Evolutionary conservation across 495 filamentous ascomycete genomes (phyloP).

Genomic region (Tetracladium setigerum): DNA sequence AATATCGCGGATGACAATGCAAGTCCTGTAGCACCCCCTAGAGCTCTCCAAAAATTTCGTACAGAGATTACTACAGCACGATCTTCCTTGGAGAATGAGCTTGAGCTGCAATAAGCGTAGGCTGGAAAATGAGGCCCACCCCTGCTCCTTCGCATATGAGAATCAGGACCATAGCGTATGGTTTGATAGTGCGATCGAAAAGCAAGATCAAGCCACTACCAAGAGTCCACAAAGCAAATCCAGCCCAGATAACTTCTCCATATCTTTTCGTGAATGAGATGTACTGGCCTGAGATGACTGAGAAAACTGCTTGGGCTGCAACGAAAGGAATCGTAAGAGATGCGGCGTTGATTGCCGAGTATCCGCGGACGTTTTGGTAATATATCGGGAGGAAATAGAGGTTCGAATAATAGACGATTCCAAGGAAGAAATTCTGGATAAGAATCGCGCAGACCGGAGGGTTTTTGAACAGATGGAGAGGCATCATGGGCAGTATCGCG

Average conservation of each 20-base stretch:
- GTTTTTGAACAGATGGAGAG: slow-evolving; percentile 48
- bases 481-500: slow-evolving; percentile 47
- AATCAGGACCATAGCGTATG: slow-evolving; percentile 43
- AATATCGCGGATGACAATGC: slow-evolving; percentile 52
- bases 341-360: slow-evolving; percentile 30
- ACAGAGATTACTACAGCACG: slow-evolving; percentile 54
- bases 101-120: slow-evolving; percentile 53
- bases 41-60: slow-evolving; percentile 55
- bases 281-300: slow-evolving; percentile 47
- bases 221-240: slow-evolving; percentile 30
- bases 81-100: slow-evolving; percentile 51
- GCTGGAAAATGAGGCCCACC: slow-evolving; percentile 52
- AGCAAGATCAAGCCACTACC: slow-evolving; percentile 46
- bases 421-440: slow-evolving; percentile 52
- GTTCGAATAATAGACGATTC: slow-evolving; percentile 49
- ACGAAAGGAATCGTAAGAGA: slow-evolving; percentile 47
- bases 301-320: slow-evolving; percentile 40
- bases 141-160: slow-evolving; percentile 47
- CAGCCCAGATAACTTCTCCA: slow-evolving; percentile 48
- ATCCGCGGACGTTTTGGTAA: slow-evolving; percentile 33
- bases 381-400: slow-evolving; percentile 43
- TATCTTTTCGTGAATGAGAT: slow-evolving; percentile 49
- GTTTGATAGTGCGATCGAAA: slow-evolving; percentile 38
- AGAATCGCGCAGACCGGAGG: slow-evolving; percentile 43
- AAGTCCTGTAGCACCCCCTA: slow-evolving; percentile 53